Evolutionary conservation across 768 basidiomycete species (phyloP).

Genomic region (Amanita inopinata): DNA sequence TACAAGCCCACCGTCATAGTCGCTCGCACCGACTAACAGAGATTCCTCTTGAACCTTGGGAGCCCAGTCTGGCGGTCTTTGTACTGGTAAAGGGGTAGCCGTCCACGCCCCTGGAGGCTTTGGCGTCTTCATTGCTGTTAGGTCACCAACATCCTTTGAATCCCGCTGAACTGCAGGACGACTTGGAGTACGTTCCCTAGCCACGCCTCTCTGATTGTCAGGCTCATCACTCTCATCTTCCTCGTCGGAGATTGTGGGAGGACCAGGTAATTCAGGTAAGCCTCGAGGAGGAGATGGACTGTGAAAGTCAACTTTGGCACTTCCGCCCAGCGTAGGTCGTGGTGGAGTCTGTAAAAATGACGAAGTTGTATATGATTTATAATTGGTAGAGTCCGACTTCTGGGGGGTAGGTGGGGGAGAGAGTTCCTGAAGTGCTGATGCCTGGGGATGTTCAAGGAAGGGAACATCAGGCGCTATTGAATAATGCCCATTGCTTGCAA

Average conservation of each 20-base stretch:
- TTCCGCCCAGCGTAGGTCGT: slow-evolving; percentile 21
- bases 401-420: slow-evolving; percentile 11
- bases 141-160: slow-evolving; percentile 10
- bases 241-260: slow-evolving; percentile 50
- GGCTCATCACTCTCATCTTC: slow-evolving; percentile 24
- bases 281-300: slow-evolving; percentile 56
- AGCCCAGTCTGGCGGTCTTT: slow-evolving; percentile 6
- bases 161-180: neutral
- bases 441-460: too few species aligned
- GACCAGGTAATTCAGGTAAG: slow-evolving; percentile 58
- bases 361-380: neutral
- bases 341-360: slow-evolving; percentile 14
- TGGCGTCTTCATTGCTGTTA: slow-evolving; percentile 19
- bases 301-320: slow-evolving; percentile 38
- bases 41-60: neutral
- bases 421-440: too few species aligned
- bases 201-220: slow-evolving; percentile 4
- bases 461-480: too few species aligned
- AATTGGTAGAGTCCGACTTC: slow-evolving; percentile 15
- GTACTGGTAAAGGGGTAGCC: slow-evolving; percentile 20
- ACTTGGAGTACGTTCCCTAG: slow-evolving; percentile 2
- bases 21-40: slow-evolving; percentile 12
- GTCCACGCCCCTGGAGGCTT: slow-evolving; percentile 29
- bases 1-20: slow-evolving; percentile 24
- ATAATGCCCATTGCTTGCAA: neutral